These are phyloP conservation scores for Plasmodium billcollinsi DNA, from an alignment of 169 alveolate genomes.

Conservation along the genomic window DNA sequence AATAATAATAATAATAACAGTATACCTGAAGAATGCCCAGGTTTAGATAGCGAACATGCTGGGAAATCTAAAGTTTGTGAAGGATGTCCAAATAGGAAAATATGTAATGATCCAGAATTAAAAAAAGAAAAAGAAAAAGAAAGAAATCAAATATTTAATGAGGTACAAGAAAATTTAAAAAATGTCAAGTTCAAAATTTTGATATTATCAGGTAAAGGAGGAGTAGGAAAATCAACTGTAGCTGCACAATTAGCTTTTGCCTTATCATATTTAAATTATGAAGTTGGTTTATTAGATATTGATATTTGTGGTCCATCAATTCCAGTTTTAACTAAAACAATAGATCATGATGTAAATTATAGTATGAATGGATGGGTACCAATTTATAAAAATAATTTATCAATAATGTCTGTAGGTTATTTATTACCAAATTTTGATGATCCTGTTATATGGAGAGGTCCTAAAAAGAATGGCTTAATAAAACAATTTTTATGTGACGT, in stretches of 20 bases:
- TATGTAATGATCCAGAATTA: conserved; percentile 95
- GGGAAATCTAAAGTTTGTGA: conserved; percentile 96
- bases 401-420: conserved; percentile 98
- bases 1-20: background rate
- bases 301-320: conserved; percentile 99
- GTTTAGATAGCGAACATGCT: conserved; percentile 81
- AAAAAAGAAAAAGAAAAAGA: conserved; percentile 74
- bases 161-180: conserved; percentile 89
- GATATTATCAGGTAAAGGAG: conserved; percentile 99
- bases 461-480: conserved; percentile 95
- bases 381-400: conserved; percentile 94
- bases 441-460: conserved; percentile 99
- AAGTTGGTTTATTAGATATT: conserved; percentile 96
- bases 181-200: conserved; percentile 92
- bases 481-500: conserved; percentile 97
- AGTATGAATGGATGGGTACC: conserved; percentile 98
- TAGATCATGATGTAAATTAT: conserved; percentile 94
- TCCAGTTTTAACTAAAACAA: conserved; percentile 96
- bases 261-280: conserved; percentile 84
- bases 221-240: conserved; percentile 99
- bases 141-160: conserved; percentile 79
- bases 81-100: conserved; percentile 97
- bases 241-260: conserved; percentile 95
- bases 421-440: conserved; percentile 94
- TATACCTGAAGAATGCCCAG: conserved; percentile 86